Conservation (phyloP, 2,329 filamentous ascomycete species). For the Nothophoma quercina region DNA sequence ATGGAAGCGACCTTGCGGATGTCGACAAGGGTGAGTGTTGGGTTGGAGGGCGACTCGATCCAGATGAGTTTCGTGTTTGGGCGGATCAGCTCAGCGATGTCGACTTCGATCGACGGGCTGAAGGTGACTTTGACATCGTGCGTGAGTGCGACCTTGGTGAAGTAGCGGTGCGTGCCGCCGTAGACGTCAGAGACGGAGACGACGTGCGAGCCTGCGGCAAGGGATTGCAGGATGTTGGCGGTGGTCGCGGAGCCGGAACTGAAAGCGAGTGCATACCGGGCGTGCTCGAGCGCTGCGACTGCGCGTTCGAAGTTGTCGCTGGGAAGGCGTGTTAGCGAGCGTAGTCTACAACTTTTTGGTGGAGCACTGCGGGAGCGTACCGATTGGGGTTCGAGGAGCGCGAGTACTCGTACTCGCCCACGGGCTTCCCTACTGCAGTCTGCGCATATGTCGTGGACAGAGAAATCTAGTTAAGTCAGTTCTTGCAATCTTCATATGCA, state of each 20-base stretch:
- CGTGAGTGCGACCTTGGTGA: conserved; percentile 94
- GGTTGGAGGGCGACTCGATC: conserved; percentile 97
- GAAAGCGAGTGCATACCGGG: conserved; percentile 91
- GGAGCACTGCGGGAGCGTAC: conserved; percentile 41
- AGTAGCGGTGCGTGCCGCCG: conserved; percentile 97
- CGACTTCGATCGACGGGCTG: conserved; percentile 87
- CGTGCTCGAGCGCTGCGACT: conserved; percentile 90
- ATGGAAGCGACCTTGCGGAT: conserved; percentile 83
- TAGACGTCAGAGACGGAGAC: conserved; percentile 98
- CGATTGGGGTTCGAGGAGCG: conserved; percentile 92
- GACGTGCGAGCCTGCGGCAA: conserved; percentile 90
- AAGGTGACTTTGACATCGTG: conserved; percentile 96
- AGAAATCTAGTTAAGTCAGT: conserved; percentile 69
- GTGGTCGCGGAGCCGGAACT: conserved; percentile 94
- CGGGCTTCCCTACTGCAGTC: conserved; percentile 81
- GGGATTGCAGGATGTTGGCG: conserved; percentile 88
- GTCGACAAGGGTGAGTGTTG: conserved; percentile 90
- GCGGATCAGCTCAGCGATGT: conserved; percentile 84
- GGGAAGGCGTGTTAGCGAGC: conserved; percentile 19
- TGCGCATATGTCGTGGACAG: conserved; percentile 98
- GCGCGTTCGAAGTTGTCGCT: conserved; percentile 91
- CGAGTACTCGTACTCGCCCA: conserved; percentile 92
- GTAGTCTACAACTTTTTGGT: background rate
- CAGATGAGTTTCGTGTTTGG: conserved; percentile 92
- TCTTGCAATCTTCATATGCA: background rate